Conservation (phyloP, 2,329 filamentous ascomycete genomes). For the Beauveria brongniartii region DNA sequence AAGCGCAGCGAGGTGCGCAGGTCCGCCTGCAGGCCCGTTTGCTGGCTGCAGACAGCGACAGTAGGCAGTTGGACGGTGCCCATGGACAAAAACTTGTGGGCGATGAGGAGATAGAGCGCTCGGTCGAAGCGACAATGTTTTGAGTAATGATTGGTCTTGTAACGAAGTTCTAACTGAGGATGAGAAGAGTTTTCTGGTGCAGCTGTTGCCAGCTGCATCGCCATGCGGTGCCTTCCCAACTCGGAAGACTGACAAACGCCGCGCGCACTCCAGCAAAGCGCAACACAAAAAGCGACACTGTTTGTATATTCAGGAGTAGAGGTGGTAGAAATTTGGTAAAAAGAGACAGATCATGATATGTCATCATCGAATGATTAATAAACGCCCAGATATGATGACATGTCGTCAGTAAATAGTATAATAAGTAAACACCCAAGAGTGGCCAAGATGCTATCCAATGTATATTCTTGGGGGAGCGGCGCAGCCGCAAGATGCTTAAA, state of each 20-base stretch:
- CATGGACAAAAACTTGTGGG: background rate
- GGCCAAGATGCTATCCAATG: background rate
- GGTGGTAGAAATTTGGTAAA: background rate
- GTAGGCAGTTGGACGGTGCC: slow-evolving; percentile 15
- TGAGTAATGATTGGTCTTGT: background rate
- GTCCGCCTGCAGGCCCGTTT: slow-evolving; percentile 18
- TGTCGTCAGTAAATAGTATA: background rate
- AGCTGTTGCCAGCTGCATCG: background rate
- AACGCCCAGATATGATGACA: slow-evolving; percentile 5
- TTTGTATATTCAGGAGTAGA: background rate
- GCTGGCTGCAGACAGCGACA: slow-evolving; percentile 17
- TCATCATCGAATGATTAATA: background rate
- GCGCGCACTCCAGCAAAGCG: background rate
- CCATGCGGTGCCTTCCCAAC: background rate
- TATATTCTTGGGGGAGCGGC: background rate
- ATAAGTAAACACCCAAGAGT: background rate
- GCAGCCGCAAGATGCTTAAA: background rate
- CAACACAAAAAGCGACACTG: background rate
- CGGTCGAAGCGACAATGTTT: background rate
- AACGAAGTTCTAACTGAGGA: background rate
- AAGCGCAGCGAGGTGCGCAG: slow-evolving; percentile 21
- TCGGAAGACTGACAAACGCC: background rate
- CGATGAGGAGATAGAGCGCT: background rate
- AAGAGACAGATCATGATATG: background rate
- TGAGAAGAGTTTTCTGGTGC: background rate